Base-by-base conservation (phyloP, 352 stramenopile species). In the Phytophthora brassicae region DNA sequence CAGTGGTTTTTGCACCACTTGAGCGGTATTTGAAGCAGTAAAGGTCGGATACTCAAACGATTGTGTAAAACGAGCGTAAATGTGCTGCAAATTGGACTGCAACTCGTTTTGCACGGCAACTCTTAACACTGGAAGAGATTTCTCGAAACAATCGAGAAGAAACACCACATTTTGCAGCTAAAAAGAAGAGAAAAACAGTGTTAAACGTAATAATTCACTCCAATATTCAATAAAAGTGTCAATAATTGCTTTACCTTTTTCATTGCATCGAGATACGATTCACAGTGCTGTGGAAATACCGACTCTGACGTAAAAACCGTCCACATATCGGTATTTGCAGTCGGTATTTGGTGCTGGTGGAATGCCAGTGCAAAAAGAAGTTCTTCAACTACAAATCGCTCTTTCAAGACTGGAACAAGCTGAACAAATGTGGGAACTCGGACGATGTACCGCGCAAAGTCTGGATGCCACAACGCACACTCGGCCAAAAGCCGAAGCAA, bases 401-500 rank as follows among this genome's bases (percentile, higher is more conserved):
- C 38, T 39, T 56, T 54, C n/a, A 79, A 46, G 0, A 20, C 60
- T 13, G 63, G 54, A 43, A 85, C 35, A 8, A 88, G 22, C 20
- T 31, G 65, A 14, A 56, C 43, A 11, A 84, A 60, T 38, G 76
- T 79, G 7, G 75, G 68, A 0, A 88, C 74, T 39, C 75, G 75
- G 0, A 60, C 33, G 13, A 81, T 54, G 51, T 79, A 88, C 19
- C 20, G 44, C 0, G 79, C 71, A 51, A 85, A 77, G 19, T 69
- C 74, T 17, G 43, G 28, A 39, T 81, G 71, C 75, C 75, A 87
- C n/a, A 87, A 36, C 7, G 73, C 75, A 54, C 75, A 84, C 45
- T 82, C 72, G 1, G 65, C 70, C 0, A 89, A 13, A 17, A 89
- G 58, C 12, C 79, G 79, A 46, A 89, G 50, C 47, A 89, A 49